Base-by-base conservation (phyloP, 768 basidiomycete species). In the Kwoniella sp. region DNA sequence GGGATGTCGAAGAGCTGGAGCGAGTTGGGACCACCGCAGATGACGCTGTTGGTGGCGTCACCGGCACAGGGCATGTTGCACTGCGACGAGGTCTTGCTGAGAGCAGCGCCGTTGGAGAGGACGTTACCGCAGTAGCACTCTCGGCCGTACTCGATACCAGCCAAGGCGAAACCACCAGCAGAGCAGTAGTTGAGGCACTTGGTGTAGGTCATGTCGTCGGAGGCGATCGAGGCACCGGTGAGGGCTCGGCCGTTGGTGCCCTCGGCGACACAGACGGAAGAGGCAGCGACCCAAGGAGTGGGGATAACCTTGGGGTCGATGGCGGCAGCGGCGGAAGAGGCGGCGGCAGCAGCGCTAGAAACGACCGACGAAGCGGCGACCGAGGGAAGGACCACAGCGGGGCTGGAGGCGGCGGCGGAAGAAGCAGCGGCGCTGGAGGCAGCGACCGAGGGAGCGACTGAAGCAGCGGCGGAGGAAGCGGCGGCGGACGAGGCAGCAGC, bases 81-180 rank as follows among this genome's bases (percentile, higher is more conserved):
- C 34, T 60, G 44, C 20, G 44, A 39, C 19, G 41, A 23, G 1
- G 60, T 44, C 9, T n/a, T 32, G 10, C 23, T 33, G 22, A 59
- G 46, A 1, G 52, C 36, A 31, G 62, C 68, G 77, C 79, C 26
- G 76, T 89, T 50, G 67, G 84, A 22, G 79, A 82, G 3, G 63
- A 75, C 6, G 79, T 81, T 34, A 79, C 82, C 11, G 79, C 75
- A 77, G 62, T 66, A 74, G 58, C 76, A 76, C 51, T 76, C 66
- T 33, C 46, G 46, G 51, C 69, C 63, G 57, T 63, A 73, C 60
- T 59, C 53, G 12, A 59, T n/a, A 37, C 53, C 58, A n/a, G 41
- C 58, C n/a, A 54, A 20, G 28, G 53, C 44, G 53, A 48, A 54
- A 1, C 58, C 58, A 28, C 43, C 33, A 20, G 37, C 33, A 10